phyloP scores from a whole-genome alignment of 139 green algal species.

The Chlorella sp. region DNA sequence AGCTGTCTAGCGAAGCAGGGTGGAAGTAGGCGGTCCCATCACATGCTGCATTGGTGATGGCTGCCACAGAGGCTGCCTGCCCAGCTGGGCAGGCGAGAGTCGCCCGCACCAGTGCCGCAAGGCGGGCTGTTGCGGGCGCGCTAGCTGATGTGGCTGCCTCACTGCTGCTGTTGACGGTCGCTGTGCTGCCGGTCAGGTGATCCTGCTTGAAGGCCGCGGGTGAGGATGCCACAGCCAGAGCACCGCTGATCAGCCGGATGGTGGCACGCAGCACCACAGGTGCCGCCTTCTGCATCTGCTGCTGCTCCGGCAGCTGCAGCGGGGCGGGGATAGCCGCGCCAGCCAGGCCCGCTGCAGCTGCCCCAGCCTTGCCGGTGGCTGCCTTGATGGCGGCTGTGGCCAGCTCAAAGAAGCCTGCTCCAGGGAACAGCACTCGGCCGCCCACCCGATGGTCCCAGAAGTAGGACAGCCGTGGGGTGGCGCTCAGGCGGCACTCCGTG shows the following conservation, averaged over 20 bases:
- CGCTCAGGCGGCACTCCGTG: constrained; percentile 40
- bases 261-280: constrained; percentile 17
- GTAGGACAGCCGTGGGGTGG: constrained; percentile 55
- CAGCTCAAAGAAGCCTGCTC: constrained; percentile 76
- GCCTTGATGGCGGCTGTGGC: constrained; percentile 46
- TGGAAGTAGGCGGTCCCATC: constrained; percentile 45
- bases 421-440: constrained; percentile 71
- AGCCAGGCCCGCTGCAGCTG: background rate
- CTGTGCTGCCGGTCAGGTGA: constrained; percentile 8
- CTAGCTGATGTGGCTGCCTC: background rate
- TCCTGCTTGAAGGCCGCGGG: constrained; percentile 29
- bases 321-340: constrained; percentile 37
- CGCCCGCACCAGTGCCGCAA: background rate
- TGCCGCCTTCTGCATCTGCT: background rate
- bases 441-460: constrained; percentile 79
- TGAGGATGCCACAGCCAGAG: constrained; percentile 21
- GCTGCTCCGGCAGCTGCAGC: constrained; percentile 21
- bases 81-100: background rate
- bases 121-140: background rate
- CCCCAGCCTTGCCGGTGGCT: background rate
- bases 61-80: background rate
- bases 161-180: background rate
- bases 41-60: constrained; percentile 19
- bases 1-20: constrained; percentile 65
- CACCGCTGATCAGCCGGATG: constrained; percentile 2